These are phyloP conservation scores for Saksenaea vasiformis DNA, from an alignment of 371 early-diverging fungal species.

Conservation along the genomic window DNA sequence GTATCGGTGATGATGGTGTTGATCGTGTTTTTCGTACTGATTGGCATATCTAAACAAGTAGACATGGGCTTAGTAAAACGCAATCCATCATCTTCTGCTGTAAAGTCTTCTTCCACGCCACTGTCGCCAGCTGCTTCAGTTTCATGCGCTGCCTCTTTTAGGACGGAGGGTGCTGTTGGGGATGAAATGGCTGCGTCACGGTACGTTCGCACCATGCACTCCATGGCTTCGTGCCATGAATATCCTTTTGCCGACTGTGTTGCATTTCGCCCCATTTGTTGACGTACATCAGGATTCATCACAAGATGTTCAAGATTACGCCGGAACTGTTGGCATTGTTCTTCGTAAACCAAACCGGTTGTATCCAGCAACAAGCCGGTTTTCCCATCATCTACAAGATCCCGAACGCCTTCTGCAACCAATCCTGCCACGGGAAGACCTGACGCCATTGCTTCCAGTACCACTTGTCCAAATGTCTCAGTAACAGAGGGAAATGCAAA, in stretches of 20 bases:
- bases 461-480: conserved; percentile 55
- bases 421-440: conserved; percentile 46
- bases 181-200: conserved; percentile 22
- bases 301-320: conserved; percentile 19
- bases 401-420: conserved; percentile 45
- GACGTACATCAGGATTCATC: conserved; percentile 6
- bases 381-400: conserved; percentile 35
- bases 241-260: conserved; percentile 26
- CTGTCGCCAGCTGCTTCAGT: conserved; percentile 15
- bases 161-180: not conserved
- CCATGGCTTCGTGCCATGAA: conserved; percentile 53
- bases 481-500: conserved; percentile 51
- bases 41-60: too few relatives aligned
- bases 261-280: conserved; percentile 28
- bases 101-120: conserved; percentile 31
- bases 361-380: conserved; percentile 42
- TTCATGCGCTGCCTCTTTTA: not conserved
- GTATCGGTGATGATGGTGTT: too few relatives aligned
- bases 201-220: conserved; percentile 37
- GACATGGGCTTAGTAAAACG: too few relatives aligned
- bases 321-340: conserved; percentile 25
- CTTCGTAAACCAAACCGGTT: conserved; percentile 7
- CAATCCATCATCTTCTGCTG: too few relatives aligned
- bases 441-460: conserved; percentile 50
- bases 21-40: too few relatives aligned